Percentiles rank a stretch among this genome's conserved stretches.
These are phyloP conservation scores for Curvularia eragrostidis DNA, from an alignment of 2,329 filamentous ascomycete species.

Conservation along the genomic window DNA sequence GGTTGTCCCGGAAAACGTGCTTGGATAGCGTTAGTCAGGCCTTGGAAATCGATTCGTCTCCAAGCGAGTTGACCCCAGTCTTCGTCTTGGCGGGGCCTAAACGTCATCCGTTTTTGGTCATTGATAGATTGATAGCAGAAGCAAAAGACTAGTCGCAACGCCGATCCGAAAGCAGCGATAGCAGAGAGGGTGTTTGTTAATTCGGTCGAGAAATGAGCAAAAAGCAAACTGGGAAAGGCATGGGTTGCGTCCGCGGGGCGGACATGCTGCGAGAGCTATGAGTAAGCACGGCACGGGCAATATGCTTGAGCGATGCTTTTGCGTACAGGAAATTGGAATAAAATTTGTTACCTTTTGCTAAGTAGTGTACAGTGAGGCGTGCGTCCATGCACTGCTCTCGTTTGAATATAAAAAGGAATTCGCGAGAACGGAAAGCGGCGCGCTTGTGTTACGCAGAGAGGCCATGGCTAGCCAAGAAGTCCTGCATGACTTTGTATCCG, in stretches of 20 bases:
- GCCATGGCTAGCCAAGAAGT: slow-evolving; percentile 43
- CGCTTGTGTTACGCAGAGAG: slow-evolving; percentile 14
- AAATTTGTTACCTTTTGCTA: background rate
- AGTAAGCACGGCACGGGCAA: background rate
- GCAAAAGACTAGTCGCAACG: background rate
- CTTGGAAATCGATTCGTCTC: slow-evolving; percentile 13
- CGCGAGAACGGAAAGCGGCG: background rate
- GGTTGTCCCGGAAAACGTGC: background rate
- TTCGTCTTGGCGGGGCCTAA: background rate
- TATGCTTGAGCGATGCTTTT: background rate
- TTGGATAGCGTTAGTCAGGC: slow-evolving; percentile 16
- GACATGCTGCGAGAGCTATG: background rate
- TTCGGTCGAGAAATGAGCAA: background rate
- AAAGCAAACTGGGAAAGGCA: background rate
- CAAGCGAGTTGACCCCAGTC: background rate
- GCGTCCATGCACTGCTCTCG: background rate
- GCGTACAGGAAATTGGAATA: background rate
- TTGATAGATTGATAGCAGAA: slow-evolving; percentile 15
- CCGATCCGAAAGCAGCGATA: background rate
- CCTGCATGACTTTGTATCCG: slow-evolving; percentile 49
- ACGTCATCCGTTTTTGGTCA: slow-evolving; percentile 3
- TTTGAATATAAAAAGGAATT: background rate
- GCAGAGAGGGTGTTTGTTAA: background rate
- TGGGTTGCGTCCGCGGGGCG: too few species aligned
- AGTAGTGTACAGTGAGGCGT: background rate